phyloP scores from a whole-genome alignment of 2,329 filamentous ascomycete species.

The Xylariaceae sp. region DNA sequence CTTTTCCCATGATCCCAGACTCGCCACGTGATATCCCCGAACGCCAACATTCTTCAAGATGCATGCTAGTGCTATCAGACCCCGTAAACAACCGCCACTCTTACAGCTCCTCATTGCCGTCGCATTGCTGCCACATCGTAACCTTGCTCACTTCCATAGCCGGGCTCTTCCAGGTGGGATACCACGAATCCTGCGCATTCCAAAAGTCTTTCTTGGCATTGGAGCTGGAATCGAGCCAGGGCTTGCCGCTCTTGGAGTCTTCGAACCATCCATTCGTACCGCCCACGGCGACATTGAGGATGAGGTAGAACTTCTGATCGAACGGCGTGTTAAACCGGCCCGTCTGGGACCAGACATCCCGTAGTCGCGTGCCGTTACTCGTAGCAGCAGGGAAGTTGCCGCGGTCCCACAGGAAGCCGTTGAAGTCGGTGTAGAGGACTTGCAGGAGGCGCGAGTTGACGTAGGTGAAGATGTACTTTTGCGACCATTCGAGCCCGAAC shows the following conservation, averaged over 20 bases:
- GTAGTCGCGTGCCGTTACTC: conserved; percentile 59
- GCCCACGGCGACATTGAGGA: conserved; percentile 70
- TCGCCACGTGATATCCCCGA: neutral
- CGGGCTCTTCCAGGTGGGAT: conserved; percentile 64
- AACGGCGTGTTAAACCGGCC: conserved; percentile 63
- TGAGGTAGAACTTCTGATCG: conserved; percentile 69
- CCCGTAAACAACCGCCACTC: neutral
- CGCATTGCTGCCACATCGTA: conserved; percentile 64
- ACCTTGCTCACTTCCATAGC: conserved; percentile 66
- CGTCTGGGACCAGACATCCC: conserved; percentile 59
- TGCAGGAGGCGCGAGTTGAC: conserved; percentile 75
- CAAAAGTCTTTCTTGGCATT: conserved; percentile 74
- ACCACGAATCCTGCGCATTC: conserved; percentile 60
- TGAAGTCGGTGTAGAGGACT: conserved; percentile 73
- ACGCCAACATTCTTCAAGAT: neutral
- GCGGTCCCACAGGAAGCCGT: conserved; percentile 61
- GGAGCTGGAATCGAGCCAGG: conserved; percentile 66
- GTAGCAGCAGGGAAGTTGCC: conserved; percentile 61
- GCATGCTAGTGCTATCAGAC: neutral
- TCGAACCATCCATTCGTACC: conserved; percentile 80
- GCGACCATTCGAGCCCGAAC: conserved; percentile 78
- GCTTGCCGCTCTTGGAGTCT: conserved; percentile 66
- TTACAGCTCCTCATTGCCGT: conserved; percentile 52
- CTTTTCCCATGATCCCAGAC: neutral
- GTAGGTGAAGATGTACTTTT: conserved; percentile 85